These are phyloP conservation scores for Fusarium mangiferae DNA, from an alignment of 2,329 filamentous ascomycete species.

Conservation along the genomic window DNA sequence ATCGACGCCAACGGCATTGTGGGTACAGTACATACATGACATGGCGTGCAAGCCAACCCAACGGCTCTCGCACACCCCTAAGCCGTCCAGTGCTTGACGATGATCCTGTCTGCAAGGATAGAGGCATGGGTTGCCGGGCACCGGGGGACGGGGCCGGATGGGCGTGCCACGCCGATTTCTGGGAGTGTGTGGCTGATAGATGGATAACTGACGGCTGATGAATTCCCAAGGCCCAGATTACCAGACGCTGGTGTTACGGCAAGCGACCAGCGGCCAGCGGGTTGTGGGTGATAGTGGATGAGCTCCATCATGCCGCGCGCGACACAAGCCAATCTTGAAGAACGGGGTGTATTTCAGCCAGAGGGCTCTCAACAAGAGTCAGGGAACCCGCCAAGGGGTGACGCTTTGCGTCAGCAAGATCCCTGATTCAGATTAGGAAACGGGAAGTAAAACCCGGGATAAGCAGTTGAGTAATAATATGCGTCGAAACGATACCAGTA, in stretches of 20 bases:
- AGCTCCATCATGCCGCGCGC: conserved; percentile 37
- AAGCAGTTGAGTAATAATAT: conserved; percentile 3
- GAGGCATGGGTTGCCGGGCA: conserved; percentile 35
- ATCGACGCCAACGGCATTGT: conserved; percentile 42
- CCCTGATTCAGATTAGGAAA: conserved; percentile 41
- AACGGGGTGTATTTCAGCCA: conserved; percentile 9
- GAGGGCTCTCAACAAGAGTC: conserved; percentile 33
- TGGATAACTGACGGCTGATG: conserved; percentile 35
- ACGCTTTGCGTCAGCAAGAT: conserved; percentile 42
- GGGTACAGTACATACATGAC: conserved; percentile 30
- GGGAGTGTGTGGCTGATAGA: conserved; percentile 36
- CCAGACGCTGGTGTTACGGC: conserved; percentile 31
- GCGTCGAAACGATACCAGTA: conserved; percentile 9
- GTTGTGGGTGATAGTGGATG: conserved; percentile 33
- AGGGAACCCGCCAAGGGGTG: conserved; percentile 34
- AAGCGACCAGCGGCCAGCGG: conserved; percentile 26
- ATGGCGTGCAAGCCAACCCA: conserved; percentile 40
- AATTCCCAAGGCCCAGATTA: conserved; percentile 25
- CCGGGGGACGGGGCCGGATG: conserved; percentile 42
- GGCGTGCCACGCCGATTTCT: conserved; percentile 23
- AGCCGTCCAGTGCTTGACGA: conserved; percentile 22
- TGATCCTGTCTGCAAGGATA: conserved; percentile 41
- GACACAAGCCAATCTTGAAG: conserved; percentile 29
- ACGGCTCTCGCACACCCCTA: conserved; percentile 35
- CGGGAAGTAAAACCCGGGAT: conserved; percentile 31